phyloP scores from a whole-genome alignment of 148 eudicot species.

The Silene uniflora region DNA sequence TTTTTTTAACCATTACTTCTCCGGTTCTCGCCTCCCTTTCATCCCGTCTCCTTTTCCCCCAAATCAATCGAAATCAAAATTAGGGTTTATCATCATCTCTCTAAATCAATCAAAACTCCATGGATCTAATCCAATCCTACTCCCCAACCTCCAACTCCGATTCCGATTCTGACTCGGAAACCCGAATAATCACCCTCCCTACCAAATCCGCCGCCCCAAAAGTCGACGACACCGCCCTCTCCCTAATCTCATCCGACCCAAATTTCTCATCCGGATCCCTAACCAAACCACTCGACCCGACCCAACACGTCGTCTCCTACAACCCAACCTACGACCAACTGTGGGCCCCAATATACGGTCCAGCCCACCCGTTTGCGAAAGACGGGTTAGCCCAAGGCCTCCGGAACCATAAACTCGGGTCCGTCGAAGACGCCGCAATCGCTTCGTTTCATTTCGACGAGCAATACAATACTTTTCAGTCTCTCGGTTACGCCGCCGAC shows the following conservation, averaged over 20 bases:
- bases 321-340: conserved; percentile 92
- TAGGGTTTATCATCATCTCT: conserved; percentile 18
- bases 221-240: conserved; percentile 79
- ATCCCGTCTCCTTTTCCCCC: background rate
- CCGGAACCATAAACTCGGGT: conserved; percentile 89
- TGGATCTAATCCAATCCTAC: conserved; percentile 31
- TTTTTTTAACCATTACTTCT: too few species aligned
- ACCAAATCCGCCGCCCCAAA: conserved; percentile 73
- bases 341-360: conserved; percentile 92
- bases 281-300: conserved; percentile 69
- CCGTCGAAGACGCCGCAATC: conserved; percentile 76
- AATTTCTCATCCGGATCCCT: conserved; percentile 19
- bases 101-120: background rate
- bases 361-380: conserved; percentile 86
- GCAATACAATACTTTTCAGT: conserved; percentile 81
- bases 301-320: conserved; percentile 62
- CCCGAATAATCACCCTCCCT: conserved; percentile 36
- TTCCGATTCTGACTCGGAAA: background rate
- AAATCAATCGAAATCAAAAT: background rate
- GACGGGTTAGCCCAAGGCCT: conserved; percentile 89
- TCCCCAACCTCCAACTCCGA: conserved; percentile 4
- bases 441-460: conserved; percentile 72
- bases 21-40: too few species aligned
- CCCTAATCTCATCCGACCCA: conserved; percentile 51
- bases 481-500: conserved; percentile 82